Base-by-base conservation (phyloP, 306 rosid genomes). In the Canavalia gladiata region DNA sequence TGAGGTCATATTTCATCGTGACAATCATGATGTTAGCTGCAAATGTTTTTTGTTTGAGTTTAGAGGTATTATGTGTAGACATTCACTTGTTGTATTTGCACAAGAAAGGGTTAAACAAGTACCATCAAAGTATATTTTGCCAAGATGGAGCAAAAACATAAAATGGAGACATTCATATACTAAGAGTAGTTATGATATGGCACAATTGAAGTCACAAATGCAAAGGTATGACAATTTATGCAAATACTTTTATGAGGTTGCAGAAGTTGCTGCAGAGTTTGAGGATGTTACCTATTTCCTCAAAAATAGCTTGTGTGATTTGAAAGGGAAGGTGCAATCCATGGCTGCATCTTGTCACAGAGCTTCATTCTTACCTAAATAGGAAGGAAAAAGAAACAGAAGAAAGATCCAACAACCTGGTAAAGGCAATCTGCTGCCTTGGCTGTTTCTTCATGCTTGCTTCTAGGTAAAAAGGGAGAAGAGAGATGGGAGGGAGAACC, bases 21-120 rank as follows among this genome's bases (percentile, higher is more conserved):
- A 34, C 67, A 60, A 34, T 34, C 67, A 60, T 34, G 67, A 60
- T 33, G 12, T 33, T 60, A 60, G 42, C 67, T 60, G 67, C 67
- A 60, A 60, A 4, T 60, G 67, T 60, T 34, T 33, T 9, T 11
- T 60, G 67, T 33, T 59, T 31, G 66, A 59, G 66, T 31, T 60
- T 60, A 60, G 43, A 60, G 67, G 67, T 1, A 60, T 60, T 60
- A 33, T 60, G 43, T 60, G 67, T 60, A 10, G 67, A 34, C 67
- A 60, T 60, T 60, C 43, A 1, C 67, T 33, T 11, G 11, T 60
- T 33, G 67, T 60, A 11, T 33, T 33, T 60, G 67, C 67, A 33
- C 67, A 60, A 60, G 67, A 60, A 34, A 60, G 67, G 67, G 67
- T 60, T 25, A 60, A 58, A 29, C 65, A 58, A 60, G 67, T 60